A percentile compares a stretch with the other conserved stretches of the same genome.
These are phyloP conservation scores for Typha latifolia DNA, from an alignment of 176 grass and related monocot genomes.

Conservation along the genomic window DNA sequence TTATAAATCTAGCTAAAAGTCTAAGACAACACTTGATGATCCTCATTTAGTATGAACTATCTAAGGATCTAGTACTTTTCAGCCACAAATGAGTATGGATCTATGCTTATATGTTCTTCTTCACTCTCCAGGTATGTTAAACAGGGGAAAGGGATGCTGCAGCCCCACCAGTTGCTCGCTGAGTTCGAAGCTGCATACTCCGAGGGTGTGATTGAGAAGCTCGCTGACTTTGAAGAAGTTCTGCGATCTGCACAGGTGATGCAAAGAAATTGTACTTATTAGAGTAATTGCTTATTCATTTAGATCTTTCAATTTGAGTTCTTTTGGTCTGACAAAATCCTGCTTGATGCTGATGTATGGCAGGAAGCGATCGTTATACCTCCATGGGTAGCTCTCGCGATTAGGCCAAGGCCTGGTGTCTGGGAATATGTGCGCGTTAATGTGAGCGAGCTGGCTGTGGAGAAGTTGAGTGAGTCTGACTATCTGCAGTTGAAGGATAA, in stretches of 20 bases:
- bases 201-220: slow-evolving; percentile 59
- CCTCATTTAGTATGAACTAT: no score
- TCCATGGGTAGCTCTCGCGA: slow-evolving; percentile 84
- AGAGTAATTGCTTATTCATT: no score
- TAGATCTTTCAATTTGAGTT: background rate
- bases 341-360: background rate
- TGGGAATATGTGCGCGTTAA: slow-evolving; percentile 95
- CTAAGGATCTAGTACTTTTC: no score
- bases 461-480: slow-evolving; percentile 74
- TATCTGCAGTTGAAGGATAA: slow-evolving; percentile 95
- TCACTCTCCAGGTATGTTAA: slow-evolving; percentile 55
- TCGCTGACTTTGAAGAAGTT: slow-evolving; percentile 68
- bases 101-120: no score
- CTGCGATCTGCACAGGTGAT: slow-evolving; percentile 78
- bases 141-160: slow-evolving; percentile 91
- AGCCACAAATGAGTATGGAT: no score
- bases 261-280: background rate
- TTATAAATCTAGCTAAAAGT: no score
- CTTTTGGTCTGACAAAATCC: no score
- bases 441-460: slow-evolving; percentile 77
- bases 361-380: slow-evolving; percentile 90
- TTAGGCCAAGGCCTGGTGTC: slow-evolving; percentile 94
- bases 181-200: slow-evolving; percentile 62
- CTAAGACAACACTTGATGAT: no score
- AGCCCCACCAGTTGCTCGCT: slow-evolving; percentile 74